Percentiles rank a stretch among this genome's conserved stretches.
phyloP scores from a whole-genome alignment of 768 basidiomycete species.

The Steccherinum ochraceum region DNA sequence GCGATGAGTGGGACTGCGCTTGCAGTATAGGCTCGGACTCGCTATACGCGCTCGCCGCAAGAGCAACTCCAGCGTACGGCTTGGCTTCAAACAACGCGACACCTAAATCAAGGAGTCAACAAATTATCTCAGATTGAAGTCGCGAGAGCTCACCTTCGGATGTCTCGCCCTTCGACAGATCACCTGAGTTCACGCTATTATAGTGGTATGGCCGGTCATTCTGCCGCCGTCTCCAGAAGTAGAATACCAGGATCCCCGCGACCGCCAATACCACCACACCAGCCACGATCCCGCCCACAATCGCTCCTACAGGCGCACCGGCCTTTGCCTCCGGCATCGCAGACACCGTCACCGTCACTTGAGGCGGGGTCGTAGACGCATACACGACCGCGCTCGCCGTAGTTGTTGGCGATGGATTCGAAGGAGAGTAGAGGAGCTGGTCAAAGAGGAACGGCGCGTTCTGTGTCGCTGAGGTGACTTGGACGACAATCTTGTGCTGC shows the following conservation, averaged over 20 bases:
- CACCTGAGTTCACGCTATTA: not conserved
- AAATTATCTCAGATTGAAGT: not conserved
- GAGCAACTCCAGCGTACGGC: no score
- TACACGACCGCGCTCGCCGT: not conserved
- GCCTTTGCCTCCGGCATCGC: not conserved
- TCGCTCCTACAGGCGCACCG: slow-evolving; percentile 8
- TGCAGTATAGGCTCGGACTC: no score
- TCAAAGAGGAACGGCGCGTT: not conserved
- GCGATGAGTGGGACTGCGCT: not conserved
- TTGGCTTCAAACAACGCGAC: no score
- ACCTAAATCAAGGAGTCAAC: no score
- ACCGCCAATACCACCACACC: slow-evolving; percentile 9
- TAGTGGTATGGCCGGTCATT: slow-evolving; percentile 8
- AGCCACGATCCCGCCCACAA: slow-evolving; percentile 14
- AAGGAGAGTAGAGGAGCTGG: not conserved
- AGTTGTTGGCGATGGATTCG: not conserved
- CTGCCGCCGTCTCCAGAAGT: slow-evolving; percentile 7
- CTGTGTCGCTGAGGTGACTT: not conserved
- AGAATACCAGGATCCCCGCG: slow-evolving; percentile 4
- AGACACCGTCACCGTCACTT: not conserved
- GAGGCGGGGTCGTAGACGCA: not conserved
- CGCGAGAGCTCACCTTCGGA: no score
- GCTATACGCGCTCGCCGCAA: no score
- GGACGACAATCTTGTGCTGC: not conserved
- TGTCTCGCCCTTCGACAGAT: not conserved